Conservation (phyloP, 1,139 yeast species). For the Sugiyamaella grinbergsii region DNA sequence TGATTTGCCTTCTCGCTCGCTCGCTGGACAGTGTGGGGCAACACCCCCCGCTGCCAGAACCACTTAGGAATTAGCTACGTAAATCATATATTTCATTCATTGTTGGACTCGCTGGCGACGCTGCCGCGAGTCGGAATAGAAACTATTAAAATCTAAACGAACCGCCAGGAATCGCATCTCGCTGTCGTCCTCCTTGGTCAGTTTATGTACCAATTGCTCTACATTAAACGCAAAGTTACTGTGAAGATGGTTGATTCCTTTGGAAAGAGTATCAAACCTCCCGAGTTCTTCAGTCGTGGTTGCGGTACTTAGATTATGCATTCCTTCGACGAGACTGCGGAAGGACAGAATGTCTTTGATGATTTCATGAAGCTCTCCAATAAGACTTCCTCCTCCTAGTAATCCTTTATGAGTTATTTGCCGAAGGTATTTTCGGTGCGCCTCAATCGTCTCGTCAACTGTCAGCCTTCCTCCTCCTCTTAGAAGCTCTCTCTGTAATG, state of each 20-base stretch:
- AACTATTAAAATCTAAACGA: conserved; percentile 44
- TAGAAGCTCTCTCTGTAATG: conserved; percentile 37
- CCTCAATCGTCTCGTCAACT: conserved; percentile 43
- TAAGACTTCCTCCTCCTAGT: conserved; percentile 41
- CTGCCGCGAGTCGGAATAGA: conserved; percentile 32
- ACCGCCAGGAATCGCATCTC: conserved; percentile 45
- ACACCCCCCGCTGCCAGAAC: background rate
- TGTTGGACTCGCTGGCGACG: conserved; percentile 1
- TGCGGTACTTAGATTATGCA: conserved; percentile 30
- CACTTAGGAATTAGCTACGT: background rate
- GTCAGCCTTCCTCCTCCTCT: conserved; percentile 33
- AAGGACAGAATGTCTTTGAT: conserved; percentile 39
- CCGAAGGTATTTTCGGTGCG: conserved; percentile 42
- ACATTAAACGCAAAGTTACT: conserved; percentile 32
- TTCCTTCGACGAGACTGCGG: conserved; percentile 32
- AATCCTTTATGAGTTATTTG: conserved; percentile 44
- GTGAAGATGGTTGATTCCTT: conserved; percentile 26
- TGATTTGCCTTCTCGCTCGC: background rate
- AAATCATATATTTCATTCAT: background rate
- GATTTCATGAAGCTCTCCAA: conserved; percentile 43
- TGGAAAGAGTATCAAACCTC: conserved; percentile 24
- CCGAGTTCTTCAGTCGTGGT: conserved; percentile 15
- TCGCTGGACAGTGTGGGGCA: too few relatives aligned
- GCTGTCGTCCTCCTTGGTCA: conserved; percentile 38
- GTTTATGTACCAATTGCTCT: conserved; percentile 35